These are phyloP conservation scores for Penicillium sp. DNA, from an alignment of 2,329 filamentous ascomycete species.

Conservation along the genomic window DNA sequence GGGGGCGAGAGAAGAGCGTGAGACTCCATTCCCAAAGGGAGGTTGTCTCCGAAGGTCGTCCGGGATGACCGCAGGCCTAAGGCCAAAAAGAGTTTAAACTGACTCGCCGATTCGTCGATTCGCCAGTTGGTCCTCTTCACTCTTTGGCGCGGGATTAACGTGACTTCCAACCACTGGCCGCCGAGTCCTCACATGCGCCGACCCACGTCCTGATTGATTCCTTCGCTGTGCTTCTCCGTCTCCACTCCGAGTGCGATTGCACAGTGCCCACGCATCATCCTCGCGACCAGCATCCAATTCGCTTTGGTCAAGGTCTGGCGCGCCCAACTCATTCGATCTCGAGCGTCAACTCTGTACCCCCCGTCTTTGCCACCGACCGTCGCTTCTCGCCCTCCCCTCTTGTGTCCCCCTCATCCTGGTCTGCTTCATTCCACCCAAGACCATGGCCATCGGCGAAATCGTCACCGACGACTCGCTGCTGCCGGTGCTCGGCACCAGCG, in stretches of 20 bases:
- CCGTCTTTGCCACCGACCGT: not conserved
- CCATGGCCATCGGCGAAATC: slow-evolving; percentile 53
- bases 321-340: not conserved
- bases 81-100: too few species aligned
- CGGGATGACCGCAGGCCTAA: too few species aligned
- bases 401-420: not conserved
- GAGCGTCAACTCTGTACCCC: not conserved
- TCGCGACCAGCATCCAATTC: not conserved
- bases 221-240: not conserved
- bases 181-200: slow-evolving; percentile 15
- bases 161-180: slow-evolving; percentile 14
- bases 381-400: not conserved
- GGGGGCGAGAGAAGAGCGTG: not conserved
- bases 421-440: slow-evolving; percentile 3
- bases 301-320: slow-evolving; percentile 2
- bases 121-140: too few species aligned
- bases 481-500: slow-evolving; percentile 65
- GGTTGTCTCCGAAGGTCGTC: too few species aligned
- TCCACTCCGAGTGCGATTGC: not conserved
- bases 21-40: slow-evolving; percentile 2
- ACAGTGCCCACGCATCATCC: too few species aligned
- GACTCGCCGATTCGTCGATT: too few species aligned
- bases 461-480: slow-evolving; percentile 61
- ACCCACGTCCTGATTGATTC: slow-evolving; percentile 13
- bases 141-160: too few species aligned